A percentile compares a stretch with the other conserved stretches of the same genome.
These are phyloP conservation scores for Metarhizium robertsii DNA, from an alignment of 2,329 filamentous ascomycete genomes.

Conservation along the genomic window DNA sequence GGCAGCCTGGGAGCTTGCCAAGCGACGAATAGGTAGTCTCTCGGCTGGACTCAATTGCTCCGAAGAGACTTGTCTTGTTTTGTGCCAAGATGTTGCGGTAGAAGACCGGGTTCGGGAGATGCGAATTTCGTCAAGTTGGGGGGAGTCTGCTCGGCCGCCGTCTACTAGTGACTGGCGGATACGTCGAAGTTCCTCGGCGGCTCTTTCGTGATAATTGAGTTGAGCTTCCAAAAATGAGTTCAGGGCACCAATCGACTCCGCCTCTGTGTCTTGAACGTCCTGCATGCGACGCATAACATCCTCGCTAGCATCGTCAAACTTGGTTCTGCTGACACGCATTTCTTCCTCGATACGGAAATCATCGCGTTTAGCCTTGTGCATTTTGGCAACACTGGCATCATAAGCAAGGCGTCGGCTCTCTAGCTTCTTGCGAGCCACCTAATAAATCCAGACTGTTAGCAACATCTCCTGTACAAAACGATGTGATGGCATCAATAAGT, in stretches of 20 bases:
- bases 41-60: constrained; percentile 15
- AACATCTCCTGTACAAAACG: background rate
- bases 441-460: background rate
- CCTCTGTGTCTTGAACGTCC: constrained; percentile 88
- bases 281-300: constrained; percentile 90
- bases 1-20: constrained; percentile 19
- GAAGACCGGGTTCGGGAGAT: constrained; percentile 35
- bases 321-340: constrained; percentile 79
- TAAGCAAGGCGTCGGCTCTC: constrained; percentile 83
- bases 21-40: constrained; percentile 36
- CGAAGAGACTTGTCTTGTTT: constrained; percentile 2
- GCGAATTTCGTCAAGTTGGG: constrained; percentile 9
- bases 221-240: constrained; percentile 79
- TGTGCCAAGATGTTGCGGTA: constrained; percentile 36
- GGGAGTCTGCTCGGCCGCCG: constrained; percentile 8
- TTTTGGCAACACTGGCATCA: constrained; percentile 79
- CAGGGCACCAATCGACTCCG: constrained; percentile 72
- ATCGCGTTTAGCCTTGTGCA: constrained; percentile 89
- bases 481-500: background rate
- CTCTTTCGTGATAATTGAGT: constrained; percentile 84
- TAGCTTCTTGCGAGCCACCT: constrained; percentile 82
- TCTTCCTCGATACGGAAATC: constrained; percentile 93
- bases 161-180: constrained; percentile 37
- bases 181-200: constrained; percentile 67
- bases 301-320: constrained; percentile 92